phyloP scores from a whole-genome alignment of 768 basidiomycete genomes.

The Termitomyces sp. region DNA sequence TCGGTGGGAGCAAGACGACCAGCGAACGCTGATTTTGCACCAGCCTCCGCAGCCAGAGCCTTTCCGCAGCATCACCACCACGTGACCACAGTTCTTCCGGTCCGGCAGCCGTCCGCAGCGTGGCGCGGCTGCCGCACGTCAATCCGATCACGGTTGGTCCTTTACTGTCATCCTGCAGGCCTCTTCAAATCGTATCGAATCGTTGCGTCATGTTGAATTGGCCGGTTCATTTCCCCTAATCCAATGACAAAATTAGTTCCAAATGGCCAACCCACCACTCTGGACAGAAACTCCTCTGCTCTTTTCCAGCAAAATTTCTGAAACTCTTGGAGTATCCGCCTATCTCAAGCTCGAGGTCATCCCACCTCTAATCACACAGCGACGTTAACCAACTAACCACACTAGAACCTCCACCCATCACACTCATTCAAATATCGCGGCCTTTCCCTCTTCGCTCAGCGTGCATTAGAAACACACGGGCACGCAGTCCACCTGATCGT shows the following conservation, averaged over 20 bases:
- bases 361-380: not conserved
- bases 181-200: too few relatives aligned
- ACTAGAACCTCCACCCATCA: slow-evolving; percentile 66
- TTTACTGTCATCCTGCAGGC: too few relatives aligned
- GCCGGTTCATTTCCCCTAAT: too few relatives aligned
- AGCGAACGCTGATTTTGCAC: slow-evolving; percentile 11
- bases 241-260: too few relatives aligned
- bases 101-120: not conserved
- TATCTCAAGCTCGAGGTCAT: slow-evolving; percentile 74
- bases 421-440: slow-evolving; percentile 80
- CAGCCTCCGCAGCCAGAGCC: slow-evolving; percentile 10
- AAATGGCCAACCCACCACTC: slow-evolving; percentile 14
- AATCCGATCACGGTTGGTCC: too few relatives aligned
- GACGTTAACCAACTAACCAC: too few relatives aligned
- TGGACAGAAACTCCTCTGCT: slow-evolving; percentile 69
- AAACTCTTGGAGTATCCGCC: slow-evolving; percentile 44
- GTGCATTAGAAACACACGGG: slow-evolving; percentile 49
- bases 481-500: slow-evolving; percentile 57
- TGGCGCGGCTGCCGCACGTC: too few relatives aligned
- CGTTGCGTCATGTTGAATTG: too few relatives aligned
- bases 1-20: slow-evolving; percentile 11
- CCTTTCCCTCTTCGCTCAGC: slow-evolving; percentile 58
- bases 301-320: slow-evolving; percentile 56
- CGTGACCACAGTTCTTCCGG: slow-evolving; percentile 6
- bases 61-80: slow-evolving; percentile 22